Base-by-base conservation (phyloP, 164 flowering plant genomes). In the Magnolia officinalis region DNA sequence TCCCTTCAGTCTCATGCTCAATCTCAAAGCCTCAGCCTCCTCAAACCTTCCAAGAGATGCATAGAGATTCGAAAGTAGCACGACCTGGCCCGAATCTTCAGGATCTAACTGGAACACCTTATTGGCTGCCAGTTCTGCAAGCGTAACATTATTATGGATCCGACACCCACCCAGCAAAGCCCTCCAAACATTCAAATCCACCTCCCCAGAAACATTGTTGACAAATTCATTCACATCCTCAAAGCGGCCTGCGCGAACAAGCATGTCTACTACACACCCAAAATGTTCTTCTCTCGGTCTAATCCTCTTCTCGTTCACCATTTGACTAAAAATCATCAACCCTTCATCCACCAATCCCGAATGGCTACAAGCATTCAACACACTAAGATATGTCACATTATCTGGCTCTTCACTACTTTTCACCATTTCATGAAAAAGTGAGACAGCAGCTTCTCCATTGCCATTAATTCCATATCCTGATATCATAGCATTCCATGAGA, bases 301-400 rank as follows among this genome's bases (percentile, higher is more conserved):
- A 58, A 82, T 75, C 71, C 59, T 79, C 51, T 79, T 64, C 50
- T 79, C 86, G 70, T 79, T 77, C 21, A 78, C 75, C 82, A 86
- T 83, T 52, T 74, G 68, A 20, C 67, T 49, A 72, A 87, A 84
- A 66, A 84, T 83, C 51, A 24, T 24, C 75, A 85, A 72, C 18
- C 86, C 90, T 45, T 84, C 87, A 37, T 77, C 77, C 67, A 83
- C 74, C 81, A 87, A 58, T 16, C 82, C 87, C 1, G 84, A 77
- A 80, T 88, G 88, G 72, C 83, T 82, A 76, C 88, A 88, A 72
- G 87, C 90, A 69, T 67, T 75, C 78, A 86, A 63, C 20, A 86
- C 72, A 69, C 78, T 72, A 50, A 80, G 74, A 59, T 84, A 83
- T 10, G 87, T 82, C 2, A 75, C 78, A 61, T 73, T 63, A 69